Evolutionary conservation across 345 rosid species (phyloP).

Genomic region (Melaleuca alternifolia): DNA sequence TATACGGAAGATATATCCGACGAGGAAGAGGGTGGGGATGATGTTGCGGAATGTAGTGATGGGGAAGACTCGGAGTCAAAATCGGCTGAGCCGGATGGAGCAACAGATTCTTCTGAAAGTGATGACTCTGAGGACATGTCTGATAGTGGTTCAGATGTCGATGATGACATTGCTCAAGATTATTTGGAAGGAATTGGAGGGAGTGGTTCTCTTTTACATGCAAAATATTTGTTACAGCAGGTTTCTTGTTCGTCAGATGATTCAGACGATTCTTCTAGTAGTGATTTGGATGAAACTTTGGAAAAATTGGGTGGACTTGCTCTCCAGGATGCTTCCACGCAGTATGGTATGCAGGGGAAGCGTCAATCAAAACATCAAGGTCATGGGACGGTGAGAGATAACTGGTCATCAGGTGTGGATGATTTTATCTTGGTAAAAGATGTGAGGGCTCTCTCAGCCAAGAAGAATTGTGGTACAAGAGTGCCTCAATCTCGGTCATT

Average conservation of each 20-base stretch:
- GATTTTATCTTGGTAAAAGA: slow-evolving; percentile 66
- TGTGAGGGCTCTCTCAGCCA: slow-evolving; percentile 52
- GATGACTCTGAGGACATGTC: slow-evolving; percentile 27
- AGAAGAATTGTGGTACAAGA: slow-evolving; percentile 37
- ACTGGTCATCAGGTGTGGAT: slow-evolving; percentile 41
- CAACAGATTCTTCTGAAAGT: slow-evolving; percentile 29
- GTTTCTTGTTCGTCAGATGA: slow-evolving; percentile 32
- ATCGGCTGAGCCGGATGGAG: slow-evolving; percentile 30
- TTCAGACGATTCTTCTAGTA: slow-evolving; percentile 36
- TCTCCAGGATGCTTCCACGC: slow-evolving; percentile 67
- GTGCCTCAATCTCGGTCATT: slow-evolving; percentile 67
- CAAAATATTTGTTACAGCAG: slow-evolving; percentile 47
- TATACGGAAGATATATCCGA: slow-evolving; percentile 71
- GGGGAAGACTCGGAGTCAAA: slow-evolving; percentile 29
- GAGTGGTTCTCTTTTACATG: slow-evolving; percentile 35
- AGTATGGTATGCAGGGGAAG: slow-evolving; percentile 48
- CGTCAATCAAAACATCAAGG: slow-evolving; percentile 21
- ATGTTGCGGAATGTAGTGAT: slow-evolving; percentile 11
- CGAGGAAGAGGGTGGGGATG: slow-evolving; percentile 42
- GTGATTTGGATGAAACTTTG: slow-evolving; percentile 30
- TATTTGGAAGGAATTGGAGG: slow-evolving; percentile 93
- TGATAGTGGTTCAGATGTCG: slow-evolving; percentile 51
- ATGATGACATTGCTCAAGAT: slow-evolving; percentile 77
- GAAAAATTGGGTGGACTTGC: slow-evolving; percentile 57
- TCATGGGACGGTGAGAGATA: slow-evolving; percentile 15